These are phyloP conservation scores for Helotiales sp. DNA, from an alignment of 2,329 filamentous ascomycete species.

Conservation along the genomic window DNA sequence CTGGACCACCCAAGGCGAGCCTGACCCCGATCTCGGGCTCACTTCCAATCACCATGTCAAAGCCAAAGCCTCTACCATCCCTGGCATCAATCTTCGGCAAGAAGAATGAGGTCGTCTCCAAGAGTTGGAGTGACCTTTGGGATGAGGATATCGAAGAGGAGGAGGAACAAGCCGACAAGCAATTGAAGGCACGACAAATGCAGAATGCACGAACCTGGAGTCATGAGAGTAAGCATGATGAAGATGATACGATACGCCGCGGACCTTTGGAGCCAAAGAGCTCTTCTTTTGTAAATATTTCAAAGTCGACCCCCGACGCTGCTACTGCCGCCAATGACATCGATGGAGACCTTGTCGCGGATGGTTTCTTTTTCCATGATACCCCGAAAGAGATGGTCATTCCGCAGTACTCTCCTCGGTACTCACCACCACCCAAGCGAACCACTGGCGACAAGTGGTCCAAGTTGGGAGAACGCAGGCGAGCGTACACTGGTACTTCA, in stretches of 20 bases:
- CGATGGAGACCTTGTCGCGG: slow-evolving; percentile 68
- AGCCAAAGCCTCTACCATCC: slow-evolving; percentile 67
- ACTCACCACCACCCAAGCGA: slow-evolving; percentile 71
- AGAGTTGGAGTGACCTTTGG: slow-evolving; percentile 99
- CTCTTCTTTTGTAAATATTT: slow-evolving; percentile 55
- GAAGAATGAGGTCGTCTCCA: slow-evolving; percentile 80
- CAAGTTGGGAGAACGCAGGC: slow-evolving; percentile 81
- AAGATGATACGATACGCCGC: slow-evolving; percentile 53
- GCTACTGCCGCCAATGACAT: slow-evolving; percentile 52
- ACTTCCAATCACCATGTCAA: slow-evolving; percentile 78
- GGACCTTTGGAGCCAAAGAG: slow-evolving; percentile 59
- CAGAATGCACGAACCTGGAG: slow-evolving; percentile 80
- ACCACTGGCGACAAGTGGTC: slow-evolving; percentile 82
- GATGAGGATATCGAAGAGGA: slow-evolving; percentile 87
- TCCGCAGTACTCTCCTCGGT: slow-evolving; percentile 51
- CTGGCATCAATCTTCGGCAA: slow-evolving; percentile 77
- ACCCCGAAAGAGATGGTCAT: slow-evolving; percentile 49
- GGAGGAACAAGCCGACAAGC: slow-evolving; percentile 67
- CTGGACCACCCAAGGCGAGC: slow-evolving; percentile 55
- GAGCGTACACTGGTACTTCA: slow-evolving; percentile 63
- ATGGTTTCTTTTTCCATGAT: slow-evolving; percentile 77
- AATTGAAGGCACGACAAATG: slow-evolving; percentile 61
- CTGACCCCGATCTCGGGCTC: slow-evolving; percentile 68
- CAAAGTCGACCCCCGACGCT: slow-evolving; percentile 47
- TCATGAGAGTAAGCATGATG: slow-evolving; percentile 57